phyloP scores from a whole-genome alignment of 2,329 filamentous ascomycete genomes.

The Cadophora sp. region DNA sequence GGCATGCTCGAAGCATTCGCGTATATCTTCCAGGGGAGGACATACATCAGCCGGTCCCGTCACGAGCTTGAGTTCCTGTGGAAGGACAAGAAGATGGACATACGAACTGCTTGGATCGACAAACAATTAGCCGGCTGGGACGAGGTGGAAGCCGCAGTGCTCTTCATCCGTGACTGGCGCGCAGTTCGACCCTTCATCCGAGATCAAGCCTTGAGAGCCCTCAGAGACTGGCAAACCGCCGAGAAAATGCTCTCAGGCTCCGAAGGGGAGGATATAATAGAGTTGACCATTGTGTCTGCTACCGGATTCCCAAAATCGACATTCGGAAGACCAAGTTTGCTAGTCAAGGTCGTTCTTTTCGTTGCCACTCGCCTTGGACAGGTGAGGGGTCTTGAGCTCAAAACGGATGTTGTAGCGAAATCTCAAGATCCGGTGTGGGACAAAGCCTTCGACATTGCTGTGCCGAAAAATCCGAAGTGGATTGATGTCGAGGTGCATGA shows the following conservation, averaged over 20 bases:
- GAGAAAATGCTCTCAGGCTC: slow-evolving; percentile 29
- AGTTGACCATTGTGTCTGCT: slow-evolving; percentile 31
- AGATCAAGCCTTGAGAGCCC: slow-evolving; percentile 24
- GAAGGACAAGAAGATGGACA: slow-evolving; percentile 29
- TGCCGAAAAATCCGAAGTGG: slow-evolving; percentile 21
- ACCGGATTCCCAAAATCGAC: slow-evolving; percentile 30
- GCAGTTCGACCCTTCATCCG: slow-evolving; percentile 20
- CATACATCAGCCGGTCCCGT: slow-evolving; percentile 28
- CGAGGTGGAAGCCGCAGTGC: slow-evolving; percentile 27
- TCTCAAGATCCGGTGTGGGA: slow-evolving; percentile 35
- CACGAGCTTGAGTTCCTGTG: slow-evolving; percentile 29
- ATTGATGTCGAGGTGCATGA: slow-evolving; percentile 35
- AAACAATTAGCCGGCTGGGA: slow-evolving; percentile 34
- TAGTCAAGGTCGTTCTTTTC: slow-evolving; percentile 29
- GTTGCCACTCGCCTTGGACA: slow-evolving; percentile 19
- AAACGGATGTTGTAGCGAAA: slow-evolving; percentile 27
- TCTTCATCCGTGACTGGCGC: slow-evolving; percentile 30
- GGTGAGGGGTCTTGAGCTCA: slow-evolving; percentile 26
- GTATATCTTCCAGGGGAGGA: slow-evolving; percentile 31
- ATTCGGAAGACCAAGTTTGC: slow-evolving; percentile 21
- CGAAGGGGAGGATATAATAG: slow-evolving; percentile 22
- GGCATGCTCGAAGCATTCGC: slow-evolving; percentile 29
- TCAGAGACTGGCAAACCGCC: slow-evolving; percentile 31
- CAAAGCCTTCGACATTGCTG: slow-evolving; percentile 25
- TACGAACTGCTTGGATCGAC: slow-evolving; percentile 33